Evolutionary conservation across 805 yeast genomes (phyloP).

Genomic region (Candida methanosorbosa): DNA sequence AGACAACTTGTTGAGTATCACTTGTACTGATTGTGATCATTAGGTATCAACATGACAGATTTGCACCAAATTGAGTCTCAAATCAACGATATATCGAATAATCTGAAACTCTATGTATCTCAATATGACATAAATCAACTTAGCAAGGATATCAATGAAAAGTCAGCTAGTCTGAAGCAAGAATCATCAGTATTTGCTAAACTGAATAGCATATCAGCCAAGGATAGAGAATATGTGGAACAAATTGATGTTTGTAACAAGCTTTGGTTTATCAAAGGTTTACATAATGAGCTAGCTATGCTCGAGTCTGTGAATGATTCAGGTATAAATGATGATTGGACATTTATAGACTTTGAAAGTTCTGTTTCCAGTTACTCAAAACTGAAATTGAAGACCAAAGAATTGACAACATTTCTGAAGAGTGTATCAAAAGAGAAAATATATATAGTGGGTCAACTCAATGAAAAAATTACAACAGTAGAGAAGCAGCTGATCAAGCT

Average conservation of each 20-base stretch:
- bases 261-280: conserved; percentile 22
- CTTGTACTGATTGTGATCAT: no score
- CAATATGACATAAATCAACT: conserved; percentile 2
- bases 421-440: no score
- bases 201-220: no score
- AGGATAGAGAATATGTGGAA: conserved; percentile 11
- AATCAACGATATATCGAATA: neutral
- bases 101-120: conserved; percentile 1
- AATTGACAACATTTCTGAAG: neutral
- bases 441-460: conserved; percentile 5
- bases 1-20: no score
- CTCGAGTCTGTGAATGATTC: conserved; percentile 2
- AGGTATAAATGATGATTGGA: conserved; percentile 7
- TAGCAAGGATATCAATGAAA: neutral
- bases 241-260: conserved; percentile 23
- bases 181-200: no score
- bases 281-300: conserved; percentile 14
- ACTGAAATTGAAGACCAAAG: conserved; percentile 5
- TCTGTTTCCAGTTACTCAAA: conserved; percentile 9
- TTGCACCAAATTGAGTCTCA: no score
- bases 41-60: no score
- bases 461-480: neutral
- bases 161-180: no score
- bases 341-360: conserved; percentile 6
- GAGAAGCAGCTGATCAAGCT: conserved; percentile 4